phyloP scores from a whole-genome alignment of 129 eudicot genomes.

The Logfia minima region DNA sequence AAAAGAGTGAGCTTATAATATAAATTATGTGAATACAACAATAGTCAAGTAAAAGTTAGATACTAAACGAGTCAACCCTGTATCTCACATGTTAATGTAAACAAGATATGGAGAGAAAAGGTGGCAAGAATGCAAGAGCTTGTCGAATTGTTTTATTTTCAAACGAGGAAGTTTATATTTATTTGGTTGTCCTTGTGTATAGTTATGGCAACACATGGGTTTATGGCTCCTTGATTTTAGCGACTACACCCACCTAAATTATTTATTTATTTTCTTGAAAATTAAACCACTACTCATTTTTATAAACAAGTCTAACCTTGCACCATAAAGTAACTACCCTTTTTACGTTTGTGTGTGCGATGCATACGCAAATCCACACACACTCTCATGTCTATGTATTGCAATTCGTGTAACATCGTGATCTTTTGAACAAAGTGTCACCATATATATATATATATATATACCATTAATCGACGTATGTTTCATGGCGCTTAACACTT shows the following conservation, averaged over 20 bases:
- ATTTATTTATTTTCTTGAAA: slow-evolving; percentile 37
- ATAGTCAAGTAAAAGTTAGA: background rate
- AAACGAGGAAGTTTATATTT: slow-evolving; percentile 28
- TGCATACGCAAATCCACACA: slow-evolving; percentile 45
- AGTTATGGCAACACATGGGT: slow-evolving; percentile 36
- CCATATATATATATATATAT: too few species aligned
- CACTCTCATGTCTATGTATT: slow-evolving; percentile 28
- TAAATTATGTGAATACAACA: background rate
- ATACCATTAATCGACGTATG: slow-evolving; percentile 29
- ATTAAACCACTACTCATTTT: slow-evolving; percentile 9
- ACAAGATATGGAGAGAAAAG: background rate
- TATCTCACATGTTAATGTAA: background rate
- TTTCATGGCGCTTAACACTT: background rate
- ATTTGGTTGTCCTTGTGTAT: slow-evolving; percentile 31
- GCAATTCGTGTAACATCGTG: slow-evolving; percentile 36
- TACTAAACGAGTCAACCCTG: background rate
- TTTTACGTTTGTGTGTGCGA: slow-evolving; percentile 46
- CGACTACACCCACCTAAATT: background rate
- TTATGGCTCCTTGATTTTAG: slow-evolving; percentile 47
- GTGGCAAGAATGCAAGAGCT: slow-evolving; percentile 45
- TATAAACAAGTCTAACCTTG: slow-evolving; percentile 31
- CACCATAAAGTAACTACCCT: slow-evolving; percentile 48
- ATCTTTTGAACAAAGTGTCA: slow-evolving; percentile 39
- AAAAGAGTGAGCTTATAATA: too few species aligned
- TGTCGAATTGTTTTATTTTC: slow-evolving; percentile 47